Percentiles rank a stretch among this genome's conserved stretches.
Conservation (phyloP, 2,329 filamentous ascomycete genomes). For the Camillea tinctor region DNA sequence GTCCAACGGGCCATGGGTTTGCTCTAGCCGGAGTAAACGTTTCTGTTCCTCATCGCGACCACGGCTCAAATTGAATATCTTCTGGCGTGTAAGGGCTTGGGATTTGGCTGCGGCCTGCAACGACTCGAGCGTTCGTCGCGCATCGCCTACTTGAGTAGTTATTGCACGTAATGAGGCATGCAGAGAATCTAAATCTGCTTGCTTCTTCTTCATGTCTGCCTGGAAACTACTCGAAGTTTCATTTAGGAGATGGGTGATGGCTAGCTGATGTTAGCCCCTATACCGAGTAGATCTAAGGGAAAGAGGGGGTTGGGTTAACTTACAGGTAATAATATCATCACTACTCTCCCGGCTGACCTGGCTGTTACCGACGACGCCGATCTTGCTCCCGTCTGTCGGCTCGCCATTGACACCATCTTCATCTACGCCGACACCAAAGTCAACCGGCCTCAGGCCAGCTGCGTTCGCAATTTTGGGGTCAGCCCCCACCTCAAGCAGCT, state of each 20-base stretch:
- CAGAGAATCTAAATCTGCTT: conserved; percentile 76
- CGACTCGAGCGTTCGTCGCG: conserved; percentile 70
- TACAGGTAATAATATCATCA: conserved; percentile 76
- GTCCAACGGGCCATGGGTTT: conserved; percentile 43
- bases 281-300: neutral
- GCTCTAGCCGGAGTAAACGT: conserved; percentile 47
- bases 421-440: conserved; percentile 86
- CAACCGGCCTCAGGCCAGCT: conserved; percentile 82
- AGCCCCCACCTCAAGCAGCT: conserved; percentile 90
- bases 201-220: conserved; percentile 77
- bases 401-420: conserved; percentile 38
- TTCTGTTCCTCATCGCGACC: conserved; percentile 70
- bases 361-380: conserved; percentile 43
- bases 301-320: conserved; percentile 39
- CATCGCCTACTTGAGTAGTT: conserved; percentile 74
- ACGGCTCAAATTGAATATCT: conserved; percentile 73
- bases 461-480: conserved; percentile 91
- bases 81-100: conserved; percentile 66
- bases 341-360: conserved; percentile 69
- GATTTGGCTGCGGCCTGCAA: conserved; percentile 64
- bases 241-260: conserved; percentile 79
- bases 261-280: conserved; percentile 46
- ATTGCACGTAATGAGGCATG: conserved; percentile 79
- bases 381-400: conserved; percentile 38
- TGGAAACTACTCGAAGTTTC: conserved; percentile 79